Conservation (phyloP, 306 rosid genomes). For the Phaseolus lunatus region DNA sequence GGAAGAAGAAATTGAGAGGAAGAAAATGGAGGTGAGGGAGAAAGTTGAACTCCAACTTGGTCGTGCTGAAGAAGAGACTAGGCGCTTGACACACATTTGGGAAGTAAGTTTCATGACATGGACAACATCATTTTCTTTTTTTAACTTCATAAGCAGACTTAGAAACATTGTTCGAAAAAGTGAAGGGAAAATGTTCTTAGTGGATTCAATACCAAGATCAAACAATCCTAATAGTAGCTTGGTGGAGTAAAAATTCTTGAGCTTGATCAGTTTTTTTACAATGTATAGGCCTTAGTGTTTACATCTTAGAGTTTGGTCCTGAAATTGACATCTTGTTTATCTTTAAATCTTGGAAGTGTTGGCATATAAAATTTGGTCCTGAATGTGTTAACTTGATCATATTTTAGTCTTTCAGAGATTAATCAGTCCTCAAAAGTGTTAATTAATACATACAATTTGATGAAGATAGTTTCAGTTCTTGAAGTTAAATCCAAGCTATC, state of each 20-base stretch:
- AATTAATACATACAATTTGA: background rate
- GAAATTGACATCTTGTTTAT: background rate
- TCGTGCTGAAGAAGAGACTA: conserved; percentile 88
- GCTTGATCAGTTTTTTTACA: background rate
- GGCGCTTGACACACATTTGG: conserved; percentile 86
- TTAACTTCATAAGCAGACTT: background rate
- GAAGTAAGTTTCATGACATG: conserved; percentile 64
- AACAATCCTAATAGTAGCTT: background rate
- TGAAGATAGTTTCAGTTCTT: background rate
- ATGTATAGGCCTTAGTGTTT: background rate
- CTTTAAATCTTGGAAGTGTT: background rate
- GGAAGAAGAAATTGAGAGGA: conserved; percentile 95
- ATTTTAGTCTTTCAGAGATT: background rate
- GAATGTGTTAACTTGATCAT: background rate
- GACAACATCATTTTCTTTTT: background rate
- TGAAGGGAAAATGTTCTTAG: background rate
- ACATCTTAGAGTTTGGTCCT: background rate
- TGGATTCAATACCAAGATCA: background rate
- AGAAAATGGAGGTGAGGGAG: conserved; percentile 82
- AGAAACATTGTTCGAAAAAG: background rate
- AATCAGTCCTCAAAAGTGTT: background rate
- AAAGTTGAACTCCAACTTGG: conserved; percentile 81
- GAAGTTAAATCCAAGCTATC: conserved; percentile 5
- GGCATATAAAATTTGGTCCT: background rate
- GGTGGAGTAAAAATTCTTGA: conserved; percentile 6